Evolutionary conservation across 2,329 filamentous ascomycete genomes (phyloP), one percentile per base, ranked within the genome.

Genomic region (Aulographum hederae): DNA sequence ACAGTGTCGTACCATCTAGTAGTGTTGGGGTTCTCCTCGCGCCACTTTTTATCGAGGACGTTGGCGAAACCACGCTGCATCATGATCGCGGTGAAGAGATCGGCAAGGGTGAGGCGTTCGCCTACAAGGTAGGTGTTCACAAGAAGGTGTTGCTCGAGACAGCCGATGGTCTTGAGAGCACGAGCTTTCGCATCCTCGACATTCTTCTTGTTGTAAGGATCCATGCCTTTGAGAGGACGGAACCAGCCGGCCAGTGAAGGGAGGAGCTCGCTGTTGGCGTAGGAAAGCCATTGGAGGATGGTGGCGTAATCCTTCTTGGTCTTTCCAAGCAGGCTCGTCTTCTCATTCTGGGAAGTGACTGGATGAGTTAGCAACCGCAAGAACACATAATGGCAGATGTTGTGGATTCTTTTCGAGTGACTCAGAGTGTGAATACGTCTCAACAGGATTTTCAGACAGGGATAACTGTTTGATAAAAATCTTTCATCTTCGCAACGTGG

Each of bases 271-370:
- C 62, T 57, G 74, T 95, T 98, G 72, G 78, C 79, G 64, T 76
- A 95, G 43, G 86, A 95, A 77, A 94, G 75, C 89, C 89, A 98
- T 63, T 79, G 81, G 56, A 98, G 69, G 60, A 98, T 98, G 46
- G 85, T 85, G 48, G 89, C 89, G 61, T 95, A 84, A 74, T 98
- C 89, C 69, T 98, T 86, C 78, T 98, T 98, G 65, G 85, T 98
- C 78, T 95, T 95, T 55, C 89, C 89, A 49, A 98, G 75, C 44
- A 98, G 84, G 46, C 84, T 91, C 50, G 89, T 98, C 78, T 95
- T 95, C 77, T 95, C 89, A 61, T 98, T 98, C 67, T 98, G 89
- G 48, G 89, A 95, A 51, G 89, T 84, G 57, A 98, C 89, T 95
- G 53, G 30, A 18, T 13, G 6, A 16, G n/a, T n/a, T n/a, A n/a